phyloP scores from a whole-genome alignment of 1,284 basidiomycete species.

The Limonomyces culmigenus region DNA sequence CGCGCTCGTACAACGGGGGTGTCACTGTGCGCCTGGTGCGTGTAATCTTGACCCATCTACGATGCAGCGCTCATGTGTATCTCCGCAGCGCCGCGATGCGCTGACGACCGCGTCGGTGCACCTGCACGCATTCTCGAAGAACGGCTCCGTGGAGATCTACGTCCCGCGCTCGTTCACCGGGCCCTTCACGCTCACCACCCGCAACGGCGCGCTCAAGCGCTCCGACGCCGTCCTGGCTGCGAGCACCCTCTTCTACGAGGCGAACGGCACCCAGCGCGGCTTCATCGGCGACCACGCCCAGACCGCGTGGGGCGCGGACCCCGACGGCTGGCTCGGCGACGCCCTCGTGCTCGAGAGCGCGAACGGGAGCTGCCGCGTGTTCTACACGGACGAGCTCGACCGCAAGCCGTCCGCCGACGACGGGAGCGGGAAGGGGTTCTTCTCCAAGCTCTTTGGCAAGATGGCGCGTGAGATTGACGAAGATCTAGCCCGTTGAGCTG shows the following conservation, averaged over 20 bases:
- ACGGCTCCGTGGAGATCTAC: background rate
- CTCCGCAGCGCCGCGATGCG: too few species aligned
- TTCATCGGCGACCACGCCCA: background rate
- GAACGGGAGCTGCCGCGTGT: background rate
- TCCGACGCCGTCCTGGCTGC: background rate
- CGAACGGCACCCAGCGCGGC: background rate
- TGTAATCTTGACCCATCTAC: too few species aligned
- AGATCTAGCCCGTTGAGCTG: too few species aligned
- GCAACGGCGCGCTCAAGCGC: background rate
- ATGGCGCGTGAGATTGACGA: too few species aligned
- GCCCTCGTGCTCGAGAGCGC: background rate
- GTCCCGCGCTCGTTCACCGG: background rate
- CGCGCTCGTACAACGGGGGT: too few species aligned
- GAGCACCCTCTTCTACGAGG: background rate
- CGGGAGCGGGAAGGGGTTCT: too few species aligned
- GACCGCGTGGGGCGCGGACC: background rate
- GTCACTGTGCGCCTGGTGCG: too few species aligned
- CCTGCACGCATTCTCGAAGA: background rate
- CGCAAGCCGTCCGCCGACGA: background rate
- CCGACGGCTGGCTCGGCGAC: background rate
- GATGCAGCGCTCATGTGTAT: too few species aligned
- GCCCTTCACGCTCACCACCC: background rate
- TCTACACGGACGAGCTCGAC: background rate
- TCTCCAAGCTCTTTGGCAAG: too few species aligned
- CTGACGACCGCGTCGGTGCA: too few species aligned